These are phyloP conservation scores for Phytopythium kandeliae DNA, from an alignment of 352 stramenopile genomes.

Conservation along the genomic window DNA sequence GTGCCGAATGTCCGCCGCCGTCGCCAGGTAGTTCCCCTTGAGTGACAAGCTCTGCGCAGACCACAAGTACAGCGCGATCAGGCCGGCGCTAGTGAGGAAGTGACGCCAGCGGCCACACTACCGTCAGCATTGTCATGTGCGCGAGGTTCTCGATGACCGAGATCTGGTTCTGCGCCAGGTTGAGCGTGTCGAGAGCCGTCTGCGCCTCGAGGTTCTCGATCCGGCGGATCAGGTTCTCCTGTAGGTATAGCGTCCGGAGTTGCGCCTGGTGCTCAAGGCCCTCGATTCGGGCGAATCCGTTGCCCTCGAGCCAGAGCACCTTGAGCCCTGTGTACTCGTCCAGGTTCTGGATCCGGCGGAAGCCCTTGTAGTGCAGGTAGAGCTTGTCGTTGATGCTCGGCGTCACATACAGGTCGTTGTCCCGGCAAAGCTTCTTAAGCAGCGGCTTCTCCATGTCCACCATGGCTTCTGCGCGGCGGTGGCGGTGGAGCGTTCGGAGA, in stretches of 20 bases:
- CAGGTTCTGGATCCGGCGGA: constrained; percentile 90
- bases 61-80: not conserved
- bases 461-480: constrained; percentile 14
- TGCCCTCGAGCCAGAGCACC: constrained; percentile 93
- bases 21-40: constrained; percentile 71
- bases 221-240: constrained; percentile 94
- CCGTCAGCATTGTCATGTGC: constrained; percentile 65
- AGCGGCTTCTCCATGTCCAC: constrained; percentile 88
- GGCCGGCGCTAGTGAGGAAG: not conserved
- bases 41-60: constrained; percentile 50
- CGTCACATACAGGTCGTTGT: constrained; percentile 90
- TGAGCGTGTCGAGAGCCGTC: constrained; percentile 60
- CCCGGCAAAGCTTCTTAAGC: constrained; percentile 87
- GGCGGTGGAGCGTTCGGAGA: not conserved
- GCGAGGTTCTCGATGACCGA: constrained; percentile 66
- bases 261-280: constrained; percentile 83
- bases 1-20: constrained; percentile 51
- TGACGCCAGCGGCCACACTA: constrained; percentile 12
- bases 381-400: constrained; percentile 94
- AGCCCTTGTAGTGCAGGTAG: constrained; percentile 97
- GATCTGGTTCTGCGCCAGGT: constrained; percentile 82
- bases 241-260: constrained; percentile 90
- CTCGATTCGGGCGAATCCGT: constrained; percentile 88
- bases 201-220: constrained; percentile 80
- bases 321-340: constrained; percentile 94